A percentile compares a stretch with the other conserved stretches of the same genome.
phyloP scores from a whole-genome alignment of 495 filamentous ascomycete genomes.

The Aspergillus steynii region DNA sequence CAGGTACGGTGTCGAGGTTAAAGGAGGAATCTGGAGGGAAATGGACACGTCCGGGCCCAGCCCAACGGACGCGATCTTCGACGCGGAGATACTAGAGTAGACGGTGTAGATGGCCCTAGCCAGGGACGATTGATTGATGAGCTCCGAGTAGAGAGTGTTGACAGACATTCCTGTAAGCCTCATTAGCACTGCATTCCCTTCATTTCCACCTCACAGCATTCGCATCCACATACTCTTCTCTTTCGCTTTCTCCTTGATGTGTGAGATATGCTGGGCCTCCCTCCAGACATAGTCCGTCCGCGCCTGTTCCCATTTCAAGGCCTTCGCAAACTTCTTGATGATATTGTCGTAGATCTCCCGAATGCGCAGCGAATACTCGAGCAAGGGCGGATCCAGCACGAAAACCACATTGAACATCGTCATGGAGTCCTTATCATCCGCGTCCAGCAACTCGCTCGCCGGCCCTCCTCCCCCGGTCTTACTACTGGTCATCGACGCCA shows the following conservation, averaged over 20 bases:
- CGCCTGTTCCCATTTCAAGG: constrained; percentile 87
- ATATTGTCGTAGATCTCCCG: constrained; percentile 84
- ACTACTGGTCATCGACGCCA: constrained; percentile 39
- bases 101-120: constrained; percentile 81
- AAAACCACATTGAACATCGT: constrained; percentile 98
- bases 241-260: constrained; percentile 73
- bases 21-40: constrained; percentile 82
- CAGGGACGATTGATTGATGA: constrained; percentile 74
- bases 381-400: constrained; percentile 74
- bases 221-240: constrained; percentile 61
- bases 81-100: constrained; percentile 76
- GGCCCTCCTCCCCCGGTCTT: constrained; percentile 28
- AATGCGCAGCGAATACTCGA: constrained; percentile 72
- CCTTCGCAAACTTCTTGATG: constrained; percentile 84
- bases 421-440: constrained; percentile 66
- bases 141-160: constrained; percentile 51
- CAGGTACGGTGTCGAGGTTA: constrained; percentile 72
- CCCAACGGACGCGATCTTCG: constrained; percentile 74
- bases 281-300: constrained; percentile 84
- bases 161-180: constrained; percentile 35
- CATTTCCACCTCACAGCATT: background rate
- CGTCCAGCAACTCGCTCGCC: constrained; percentile 42
- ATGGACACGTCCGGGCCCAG: constrained; percentile 62
- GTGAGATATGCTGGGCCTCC: constrained; percentile 75
- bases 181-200: constrained; percentile 10